phyloP scores from a whole-genome alignment of 495 filamentous ascomycete genomes.

The Physcia stellaris region DNA sequence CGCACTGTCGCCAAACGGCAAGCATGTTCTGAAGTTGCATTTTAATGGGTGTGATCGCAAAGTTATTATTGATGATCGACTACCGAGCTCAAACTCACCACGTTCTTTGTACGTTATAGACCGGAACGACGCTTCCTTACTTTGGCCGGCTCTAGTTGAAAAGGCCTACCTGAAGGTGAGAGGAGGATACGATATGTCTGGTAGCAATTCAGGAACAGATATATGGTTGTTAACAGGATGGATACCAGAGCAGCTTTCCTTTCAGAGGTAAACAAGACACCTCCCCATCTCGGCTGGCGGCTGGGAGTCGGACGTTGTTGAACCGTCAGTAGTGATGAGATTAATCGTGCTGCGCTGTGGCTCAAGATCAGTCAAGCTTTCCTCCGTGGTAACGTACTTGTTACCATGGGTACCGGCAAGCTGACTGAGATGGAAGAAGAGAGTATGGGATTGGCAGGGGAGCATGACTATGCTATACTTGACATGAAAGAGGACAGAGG shows the following conservation, averaged over 20 bases:
- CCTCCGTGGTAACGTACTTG: slow-evolving; percentile 63
- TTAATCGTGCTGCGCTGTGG: slow-evolving; percentile 66
- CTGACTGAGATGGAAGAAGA: slow-evolving; percentile 59
- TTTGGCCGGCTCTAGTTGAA: slow-evolving; percentile 92
- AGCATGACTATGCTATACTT: slow-evolving; percentile 90
- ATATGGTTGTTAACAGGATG: slow-evolving; percentile 83
- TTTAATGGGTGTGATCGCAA: slow-evolving; percentile 90
- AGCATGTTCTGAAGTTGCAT: slow-evolving; percentile 81
- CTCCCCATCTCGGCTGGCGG: too few species aligned
- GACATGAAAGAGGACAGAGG: slow-evolving; percentile 56
- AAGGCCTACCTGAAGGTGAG: slow-evolving; percentile 97
- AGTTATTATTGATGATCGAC: slow-evolving; percentile 81
- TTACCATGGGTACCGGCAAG: slow-evolving; percentile 82
- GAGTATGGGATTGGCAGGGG: slow-evolving; percentile 64
- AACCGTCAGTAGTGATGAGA: slow-evolving; percentile 55
- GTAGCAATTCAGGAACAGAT: slow-evolving; percentile 95
- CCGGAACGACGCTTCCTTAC: slow-evolving; percentile 54
- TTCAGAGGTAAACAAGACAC: slow-evolving; percentile 44
- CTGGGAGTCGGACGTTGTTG: too few species aligned
- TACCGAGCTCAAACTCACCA: slow-evolving; percentile 61
- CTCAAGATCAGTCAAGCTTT: slow-evolving; percentile 60
- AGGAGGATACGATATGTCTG: slow-evolving; percentile 94
- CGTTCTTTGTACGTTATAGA: slow-evolving; percentile 80
- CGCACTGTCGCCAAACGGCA: slow-evolving; percentile 56
- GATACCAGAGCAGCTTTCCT: slow-evolving; percentile 91